These are phyloP conservation scores for Thelonectria olida DNA, from an alignment of 2,329 filamentous ascomycete genomes.

Conservation along the genomic window DNA sequence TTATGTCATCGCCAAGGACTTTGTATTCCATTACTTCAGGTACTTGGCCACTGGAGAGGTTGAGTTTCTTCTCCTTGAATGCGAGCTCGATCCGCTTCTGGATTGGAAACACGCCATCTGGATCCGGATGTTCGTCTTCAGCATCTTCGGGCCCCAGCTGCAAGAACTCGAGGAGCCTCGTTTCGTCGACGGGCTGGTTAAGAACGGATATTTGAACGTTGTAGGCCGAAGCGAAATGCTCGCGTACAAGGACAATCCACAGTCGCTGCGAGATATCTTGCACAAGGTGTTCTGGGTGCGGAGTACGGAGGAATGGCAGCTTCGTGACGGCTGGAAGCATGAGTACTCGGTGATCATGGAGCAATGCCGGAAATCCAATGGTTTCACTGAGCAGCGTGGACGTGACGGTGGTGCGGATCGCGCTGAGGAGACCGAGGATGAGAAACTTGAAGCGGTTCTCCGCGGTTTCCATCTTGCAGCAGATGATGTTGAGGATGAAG, in stretches of 20 bases:
- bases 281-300: no score
- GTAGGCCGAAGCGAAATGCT: background rate
- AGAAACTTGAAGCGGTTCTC: no score
- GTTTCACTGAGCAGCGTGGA: no score
- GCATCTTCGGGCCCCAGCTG: background rate
- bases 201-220: background rate
- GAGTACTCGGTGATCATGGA: no score
- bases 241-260: background rate
- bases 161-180: background rate
- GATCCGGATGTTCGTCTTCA: slow-evolving; percentile 2
- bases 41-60: background rate
- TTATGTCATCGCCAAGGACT: background rate
- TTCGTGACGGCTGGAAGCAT: no score
- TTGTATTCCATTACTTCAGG: background rate
- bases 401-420: no score
- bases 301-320: no score
- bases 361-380: no score
- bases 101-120: background rate
- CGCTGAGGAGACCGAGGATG: no score
- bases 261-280: no score
- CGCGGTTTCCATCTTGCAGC: no score
- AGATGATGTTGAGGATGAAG: no score
- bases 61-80: background rate
- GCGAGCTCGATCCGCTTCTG: background rate
- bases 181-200: background rate